Conservation (phyloP, 2,329 filamentous ascomycete species). For the Neonectria faginata region DNA sequence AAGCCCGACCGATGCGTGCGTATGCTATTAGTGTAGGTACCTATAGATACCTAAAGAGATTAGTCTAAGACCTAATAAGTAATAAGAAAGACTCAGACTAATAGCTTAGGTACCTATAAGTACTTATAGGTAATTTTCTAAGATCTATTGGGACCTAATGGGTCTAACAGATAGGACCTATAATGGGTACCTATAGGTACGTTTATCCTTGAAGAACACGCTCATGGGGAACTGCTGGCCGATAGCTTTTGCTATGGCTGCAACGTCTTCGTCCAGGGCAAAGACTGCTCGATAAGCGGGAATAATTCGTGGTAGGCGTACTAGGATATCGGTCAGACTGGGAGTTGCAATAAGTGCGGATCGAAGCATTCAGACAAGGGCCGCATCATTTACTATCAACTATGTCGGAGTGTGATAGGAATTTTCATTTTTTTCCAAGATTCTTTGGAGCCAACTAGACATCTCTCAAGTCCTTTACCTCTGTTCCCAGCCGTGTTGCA, state of each 20-base stretch:
- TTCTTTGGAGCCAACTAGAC: slow-evolving; percentile 5
- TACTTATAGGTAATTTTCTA: no score
- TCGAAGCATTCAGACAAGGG: not conserved
- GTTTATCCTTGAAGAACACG: not conserved
- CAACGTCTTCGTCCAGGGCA: not conserved
- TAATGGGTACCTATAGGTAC: no score
- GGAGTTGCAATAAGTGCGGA: not conserved
- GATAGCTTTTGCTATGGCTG: not conserved
- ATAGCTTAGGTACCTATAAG: no score
- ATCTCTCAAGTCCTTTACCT: slow-evolving; percentile 40
- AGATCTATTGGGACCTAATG: no score
- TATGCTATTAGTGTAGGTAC: no score
- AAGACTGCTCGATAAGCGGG: not conserved
- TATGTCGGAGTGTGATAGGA: not conserved
- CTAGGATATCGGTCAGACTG: not conserved
- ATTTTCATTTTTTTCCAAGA: no score
- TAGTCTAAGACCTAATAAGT: no score
- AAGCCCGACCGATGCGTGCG: no score
- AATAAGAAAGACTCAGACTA: no score
- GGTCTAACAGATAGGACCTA: no score
- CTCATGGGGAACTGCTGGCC: not conserved
- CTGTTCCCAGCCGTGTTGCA: slow-evolving; percentile 32
- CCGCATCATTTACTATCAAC: not conserved
- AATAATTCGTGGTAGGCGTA: not conserved
- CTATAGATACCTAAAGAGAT: no score